phyloP scores from a whole-genome alignment of 345 rosid species.

The Crucihimalaya himalaica region DNA sequence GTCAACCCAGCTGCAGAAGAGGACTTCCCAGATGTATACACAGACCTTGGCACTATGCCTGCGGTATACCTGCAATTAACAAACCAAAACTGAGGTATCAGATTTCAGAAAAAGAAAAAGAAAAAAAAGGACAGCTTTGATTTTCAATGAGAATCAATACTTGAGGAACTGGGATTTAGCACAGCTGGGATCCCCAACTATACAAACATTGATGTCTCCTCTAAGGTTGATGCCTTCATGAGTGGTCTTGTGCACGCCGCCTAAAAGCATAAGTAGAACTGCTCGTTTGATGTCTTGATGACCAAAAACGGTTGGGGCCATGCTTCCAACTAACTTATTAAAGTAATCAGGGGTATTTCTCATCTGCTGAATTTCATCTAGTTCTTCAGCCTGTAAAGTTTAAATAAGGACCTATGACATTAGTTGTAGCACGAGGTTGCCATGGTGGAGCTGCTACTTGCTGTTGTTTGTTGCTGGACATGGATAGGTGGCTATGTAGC shows the following conservation, averaged over 20 bases:
- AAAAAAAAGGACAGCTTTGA: neutral
- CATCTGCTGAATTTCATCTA: slow-evolving; percentile 83
- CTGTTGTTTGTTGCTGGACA: too few species aligned
- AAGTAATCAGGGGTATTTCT: slow-evolving; percentile 92
- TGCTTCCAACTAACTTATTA: slow-evolving; percentile 89
- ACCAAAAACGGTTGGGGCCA: slow-evolving; percentile 90
- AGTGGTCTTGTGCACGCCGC: slow-evolving; percentile 89
- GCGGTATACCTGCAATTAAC: slow-evolving; percentile 66
- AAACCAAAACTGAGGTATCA: neutral
- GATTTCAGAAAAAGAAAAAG: neutral
- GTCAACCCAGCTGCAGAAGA: slow-evolving; percentile 99
- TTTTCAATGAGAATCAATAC: slow-evolving; percentile 42
- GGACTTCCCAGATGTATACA: slow-evolving; percentile 96
- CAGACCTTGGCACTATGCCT: slow-evolving; percentile 93
- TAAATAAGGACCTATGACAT: neutral
- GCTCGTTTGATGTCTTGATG: slow-evolving; percentile 98
- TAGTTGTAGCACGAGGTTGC: too few species aligned
- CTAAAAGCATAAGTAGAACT: slow-evolving; percentile 87
- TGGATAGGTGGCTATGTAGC: too few species aligned
- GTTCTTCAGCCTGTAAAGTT: slow-evolving; percentile 66
- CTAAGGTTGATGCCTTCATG: slow-evolving; percentile 96
- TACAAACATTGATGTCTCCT: slow-evolving; percentile 96
- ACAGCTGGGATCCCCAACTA: slow-evolving; percentile 99
- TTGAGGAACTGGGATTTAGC: slow-evolving; percentile 99
- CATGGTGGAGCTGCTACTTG: too few species aligned